phyloP scores from a whole-genome alignment of 345 rosid species.

The Populus euphratica region DNA sequence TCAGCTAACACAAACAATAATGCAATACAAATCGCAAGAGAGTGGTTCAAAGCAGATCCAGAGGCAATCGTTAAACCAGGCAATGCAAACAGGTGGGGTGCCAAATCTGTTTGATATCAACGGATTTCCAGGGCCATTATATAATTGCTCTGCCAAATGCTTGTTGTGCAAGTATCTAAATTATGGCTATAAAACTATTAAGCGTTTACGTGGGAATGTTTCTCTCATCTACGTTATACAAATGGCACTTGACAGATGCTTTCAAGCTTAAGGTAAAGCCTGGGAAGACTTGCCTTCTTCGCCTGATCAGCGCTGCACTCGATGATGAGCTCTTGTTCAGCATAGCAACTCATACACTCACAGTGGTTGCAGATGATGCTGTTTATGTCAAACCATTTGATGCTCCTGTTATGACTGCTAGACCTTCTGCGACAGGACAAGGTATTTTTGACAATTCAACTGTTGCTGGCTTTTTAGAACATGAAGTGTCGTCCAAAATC shows the following conservation, averaged over 20 bases:
- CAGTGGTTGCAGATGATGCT: conserved; percentile 7
- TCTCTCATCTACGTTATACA: not conserved
- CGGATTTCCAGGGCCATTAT: conserved; percentile 11
- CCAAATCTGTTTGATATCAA: conserved; percentile 14
- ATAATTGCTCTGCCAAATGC: conserved; percentile 6
- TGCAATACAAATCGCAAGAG: not conserved
- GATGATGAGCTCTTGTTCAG: conserved; percentile 14
- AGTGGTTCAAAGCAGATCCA: conserved; percentile 13
- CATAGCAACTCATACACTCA: conserved; percentile 7
- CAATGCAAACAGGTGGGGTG: conserved; percentile 12
- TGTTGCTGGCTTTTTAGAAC: conserved; percentile 5
- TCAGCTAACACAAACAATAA: not conserved
- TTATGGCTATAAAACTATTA: not conserved
- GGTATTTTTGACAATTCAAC: conserved; percentile 11
- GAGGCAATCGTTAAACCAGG: conserved; percentile 9
- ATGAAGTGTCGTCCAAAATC: not conserved
- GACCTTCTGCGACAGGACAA: conserved; percentile 5
- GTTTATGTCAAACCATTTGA: conserved; percentile 13
- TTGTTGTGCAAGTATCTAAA: too few relatives aligned
- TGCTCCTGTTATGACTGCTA: conserved; percentile 5
- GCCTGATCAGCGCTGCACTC: conserved; percentile 11
- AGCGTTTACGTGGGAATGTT: too few relatives aligned
- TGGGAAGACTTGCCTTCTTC: conserved; percentile 11
- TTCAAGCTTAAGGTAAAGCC: conserved; percentile 13
- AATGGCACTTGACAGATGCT: conserved; percentile 1